Base-by-base conservation (phyloP, 2,329 filamentous ascomycete genomes). In the Beauveria varroae region DNA sequence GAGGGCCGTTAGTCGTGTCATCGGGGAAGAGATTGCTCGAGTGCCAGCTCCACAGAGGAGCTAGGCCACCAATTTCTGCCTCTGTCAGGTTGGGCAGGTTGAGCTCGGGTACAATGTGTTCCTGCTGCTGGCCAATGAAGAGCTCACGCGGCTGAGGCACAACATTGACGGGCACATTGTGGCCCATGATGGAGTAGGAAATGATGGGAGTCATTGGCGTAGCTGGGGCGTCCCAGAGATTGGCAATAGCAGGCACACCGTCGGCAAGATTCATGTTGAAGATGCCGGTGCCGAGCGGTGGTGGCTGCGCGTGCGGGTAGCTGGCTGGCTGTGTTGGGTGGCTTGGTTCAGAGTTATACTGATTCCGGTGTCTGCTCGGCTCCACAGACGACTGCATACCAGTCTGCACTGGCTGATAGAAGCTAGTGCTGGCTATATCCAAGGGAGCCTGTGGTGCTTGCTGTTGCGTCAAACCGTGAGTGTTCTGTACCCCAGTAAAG, bases 31-130 rank as follows among this genome's bases (percentile, higher is more conserved):
- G 24, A 24, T 68, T 68, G 44, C 50, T 63, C 28, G 66, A 67
- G 49, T 68, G 67, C 67, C 67, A 68, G 30, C 28, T 64, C 67
- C 67, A 68, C 1, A 68, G 55, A 1, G 67, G 67, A 9, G 67
- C 67, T 2, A 68, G 63, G 16, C 66, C 66, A 12, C 67, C 67
- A 18, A 68, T 61, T 46, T 68, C 63, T 1, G 61, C 62, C 8
- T 66, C 62, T n/a, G 67, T 66, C 4, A 68, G 56, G n/a, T 65
- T 67, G 47, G 67, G 51, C 1, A 68, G 63, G 44, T 67, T 64
- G 22, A 68, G 65, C 7, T 55, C 58, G 9, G 60, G 55, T 3
- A 60, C 47, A 4, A 6, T 41, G 22, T 62, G 59, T n/a, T 65
- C 57, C 16, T 34, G 54, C 12, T 51, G 40, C 28, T 61, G 46